phyloP scores from a whole-genome alignment of 2,329 filamentous ascomycete species.

The Fusarium musae region DNA sequence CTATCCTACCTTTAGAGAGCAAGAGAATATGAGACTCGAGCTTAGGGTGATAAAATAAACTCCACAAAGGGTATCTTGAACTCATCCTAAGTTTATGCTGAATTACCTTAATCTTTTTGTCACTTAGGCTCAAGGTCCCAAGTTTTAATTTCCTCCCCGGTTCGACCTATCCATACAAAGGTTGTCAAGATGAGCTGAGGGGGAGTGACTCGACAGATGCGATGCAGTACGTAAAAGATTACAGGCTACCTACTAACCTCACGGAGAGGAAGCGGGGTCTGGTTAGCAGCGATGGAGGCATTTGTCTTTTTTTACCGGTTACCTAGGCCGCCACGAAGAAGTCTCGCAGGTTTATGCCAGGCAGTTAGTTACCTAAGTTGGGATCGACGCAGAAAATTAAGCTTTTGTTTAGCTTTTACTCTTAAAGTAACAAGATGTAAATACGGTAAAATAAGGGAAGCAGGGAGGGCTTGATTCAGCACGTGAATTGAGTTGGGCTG shows the following conservation, averaged over 20 bases:
- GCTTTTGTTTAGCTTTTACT: slow-evolving; percentile 18
- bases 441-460: not conserved
- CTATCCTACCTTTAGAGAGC: not conserved
- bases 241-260: not conserved
- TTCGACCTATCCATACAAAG: not conserved
- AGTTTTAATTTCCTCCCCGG: no score
- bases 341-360: not conserved
- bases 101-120: no score
- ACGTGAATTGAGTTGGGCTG: slow-evolving; percentile 10
- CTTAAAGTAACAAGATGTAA: not conserved
- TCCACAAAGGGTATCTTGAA: no score
- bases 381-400: slow-evolving; percentile 1
- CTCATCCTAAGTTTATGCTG: no score
- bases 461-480: not conserved
- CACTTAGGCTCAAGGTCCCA: no score
- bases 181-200: slow-evolving; percentile 13
- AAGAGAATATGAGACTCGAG: no score
- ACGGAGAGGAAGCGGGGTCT: slow-evolving; percentile 14
- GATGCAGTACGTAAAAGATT: slow-evolving; percentile 19
- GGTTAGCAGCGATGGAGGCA: not conserved
- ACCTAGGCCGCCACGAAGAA: not conserved
- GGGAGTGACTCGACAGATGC: not conserved
- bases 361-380: not conserved
- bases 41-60: no score
- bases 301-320: not conserved